Base-by-base conservation (phyloP, 192 early-diverging fungal genomes). In the Backusella sp. region DNA sequence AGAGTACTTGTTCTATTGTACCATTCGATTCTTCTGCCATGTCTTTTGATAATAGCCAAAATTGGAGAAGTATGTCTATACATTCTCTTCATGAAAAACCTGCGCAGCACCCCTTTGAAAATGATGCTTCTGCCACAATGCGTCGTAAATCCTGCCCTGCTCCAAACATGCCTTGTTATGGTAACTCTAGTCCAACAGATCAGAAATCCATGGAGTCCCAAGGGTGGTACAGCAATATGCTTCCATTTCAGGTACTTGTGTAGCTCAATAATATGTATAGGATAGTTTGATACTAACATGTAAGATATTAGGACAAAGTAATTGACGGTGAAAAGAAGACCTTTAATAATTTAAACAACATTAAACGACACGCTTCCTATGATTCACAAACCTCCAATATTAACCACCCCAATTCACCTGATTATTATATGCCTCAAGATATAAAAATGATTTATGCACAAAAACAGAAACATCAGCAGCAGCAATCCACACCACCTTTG, bases 341-440 rank as follows among this genome's bases (percentile, higher is more conserved):
- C 14, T 19, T 36, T 5, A 68, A 34, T 17, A 4, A 23, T 26
- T n/a, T 37, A 21, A 70, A 70, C 36, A 70, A 28, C 12, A 44
- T 46, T 21, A 71, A 71, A 32, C n/a, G 70, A n/a, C 21, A 49
- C 30, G 23, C 28, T 17, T 71, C 70, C 14, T 71, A 71, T 52
- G 73, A 74, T 42, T 62, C 73, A 3, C 49, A 74, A 23, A 42
- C 65, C 2, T 26, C 73, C 11, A 74, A 62, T 32, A 28, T 62
- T 28, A 59, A 19, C 15, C 66, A 68, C 17, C 35, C 72, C 26
- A 73, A 53, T 44, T 49, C 72, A 9, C n/a, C 66, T 34, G 65
- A 74, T 46, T 74, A 66, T n/a, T 74, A 74, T 67, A 34, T 28
- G 37, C 26, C 42, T 15, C 65, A 66, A 34, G 73, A 74, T 44